These are phyloP conservation scores for Diaporthe vaccinii DNA, from an alignment of 2,329 filamentous ascomycete species.

Conservation along the genomic window DNA sequence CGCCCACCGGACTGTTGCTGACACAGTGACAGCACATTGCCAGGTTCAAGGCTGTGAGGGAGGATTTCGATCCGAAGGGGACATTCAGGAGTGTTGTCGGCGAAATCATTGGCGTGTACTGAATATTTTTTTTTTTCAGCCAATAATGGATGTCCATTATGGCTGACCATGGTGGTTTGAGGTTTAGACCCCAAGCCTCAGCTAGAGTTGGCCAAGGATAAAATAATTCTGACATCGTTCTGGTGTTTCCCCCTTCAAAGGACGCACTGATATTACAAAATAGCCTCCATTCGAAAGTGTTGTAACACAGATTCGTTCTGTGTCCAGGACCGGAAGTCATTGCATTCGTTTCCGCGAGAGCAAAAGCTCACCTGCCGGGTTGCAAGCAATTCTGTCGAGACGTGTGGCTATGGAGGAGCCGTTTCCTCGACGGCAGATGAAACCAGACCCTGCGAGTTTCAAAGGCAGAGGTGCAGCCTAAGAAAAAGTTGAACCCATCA, in stretches of 20 bases:
- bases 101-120: constrained; percentile 62
- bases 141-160: not conserved
- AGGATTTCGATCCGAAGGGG: constrained; percentile 63
- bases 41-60: constrained; percentile 61
- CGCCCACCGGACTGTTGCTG: not conserved
- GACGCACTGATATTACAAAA: not conserved
- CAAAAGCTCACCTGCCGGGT: too few relatives aligned
- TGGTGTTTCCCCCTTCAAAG: not conserved
- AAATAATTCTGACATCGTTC: not conserved
- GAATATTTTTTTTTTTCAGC: not conserved
- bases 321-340: not conserved
- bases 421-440: not conserved
- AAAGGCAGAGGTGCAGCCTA: not conserved
- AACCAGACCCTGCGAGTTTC: not conserved
- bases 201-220: not conserved
- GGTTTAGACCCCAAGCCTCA: not conserved
- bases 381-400: not conserved
- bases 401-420: not conserved
- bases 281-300: not conserved
- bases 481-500: not conserved
- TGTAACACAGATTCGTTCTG: not conserved
- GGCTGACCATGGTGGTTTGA: not conserved
- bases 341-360: not conserved
- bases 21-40: constrained; percentile 52
- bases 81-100: constrained; percentile 62